These are phyloP conservation scores for Cordyceps farinosa DNA, from an alignment of 2,329 filamentous ascomycete genomes.

Conservation along the genomic window DNA sequence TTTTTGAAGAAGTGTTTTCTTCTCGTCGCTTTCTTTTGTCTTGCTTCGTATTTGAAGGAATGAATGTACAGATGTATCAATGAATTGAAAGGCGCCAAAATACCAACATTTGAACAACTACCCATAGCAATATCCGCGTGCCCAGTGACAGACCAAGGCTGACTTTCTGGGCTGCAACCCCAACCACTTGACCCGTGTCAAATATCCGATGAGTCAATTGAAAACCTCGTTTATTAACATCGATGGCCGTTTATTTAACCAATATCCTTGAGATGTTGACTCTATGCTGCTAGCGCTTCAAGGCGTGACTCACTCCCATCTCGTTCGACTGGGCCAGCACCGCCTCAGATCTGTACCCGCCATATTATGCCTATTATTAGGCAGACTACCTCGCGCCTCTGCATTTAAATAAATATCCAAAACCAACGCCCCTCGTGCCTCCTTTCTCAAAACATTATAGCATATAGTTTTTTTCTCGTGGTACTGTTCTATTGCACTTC, in stretches of 20 bases:
- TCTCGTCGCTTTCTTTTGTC: not conserved
- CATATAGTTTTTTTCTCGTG: not conserved
- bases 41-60: not conserved
- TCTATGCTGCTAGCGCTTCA: not conserved
- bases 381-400: not conserved
- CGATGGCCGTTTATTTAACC: not conserved
- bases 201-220: not conserved
- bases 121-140: no score
- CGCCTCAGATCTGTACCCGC: not conserved
- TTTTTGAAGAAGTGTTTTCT: no score
- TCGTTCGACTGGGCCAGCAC: not conserved
- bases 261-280: not conserved
- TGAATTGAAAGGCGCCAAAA: not conserved
- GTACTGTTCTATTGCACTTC: not conserved
- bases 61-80: not conserved
- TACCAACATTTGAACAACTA: no score
- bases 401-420: not conserved
- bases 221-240: not conserved
- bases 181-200: not conserved
- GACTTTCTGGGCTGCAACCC: no score
- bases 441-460: no score
- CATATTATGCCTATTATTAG: not conserved
- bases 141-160: no score
- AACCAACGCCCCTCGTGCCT: not conserved
- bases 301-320: conserved; percentile 14